Conservation (phyloP, 371 early-diverging fungal genomes). For the Mortierella sp. region DNA sequence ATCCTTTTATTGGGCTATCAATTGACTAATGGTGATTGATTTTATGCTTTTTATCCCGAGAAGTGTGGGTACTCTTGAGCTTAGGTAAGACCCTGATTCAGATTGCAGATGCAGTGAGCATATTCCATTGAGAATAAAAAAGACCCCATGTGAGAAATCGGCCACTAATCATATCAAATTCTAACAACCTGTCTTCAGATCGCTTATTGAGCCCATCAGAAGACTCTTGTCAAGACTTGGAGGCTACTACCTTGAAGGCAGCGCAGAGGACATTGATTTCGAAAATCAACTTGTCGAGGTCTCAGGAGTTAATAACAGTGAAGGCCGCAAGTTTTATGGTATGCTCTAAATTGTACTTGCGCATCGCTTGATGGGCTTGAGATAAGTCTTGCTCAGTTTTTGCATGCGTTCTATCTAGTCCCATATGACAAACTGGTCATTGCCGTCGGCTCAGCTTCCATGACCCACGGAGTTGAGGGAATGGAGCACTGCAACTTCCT, state of each 20-base stretch:
- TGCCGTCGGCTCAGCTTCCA: conserved; percentile 84
- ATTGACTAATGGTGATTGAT: background rate
- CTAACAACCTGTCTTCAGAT: conserved; percentile 50
- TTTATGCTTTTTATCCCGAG: conserved; percentile 76
- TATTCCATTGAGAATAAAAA: background rate
- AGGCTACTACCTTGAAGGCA: conserved; percentile 69
- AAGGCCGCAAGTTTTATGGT: conserved; percentile 64
- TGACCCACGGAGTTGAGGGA: conserved; percentile 86
- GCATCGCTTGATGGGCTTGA: background rate
- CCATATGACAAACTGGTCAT: conserved; percentile 87
- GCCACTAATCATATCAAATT: background rate
- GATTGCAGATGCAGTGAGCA: conserved; percentile 2
- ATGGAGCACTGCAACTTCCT: conserved; percentile 77
- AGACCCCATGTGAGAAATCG: background rate
- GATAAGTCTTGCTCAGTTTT: background rate
- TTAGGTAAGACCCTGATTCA: conserved; percentile 59
- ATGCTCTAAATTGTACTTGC: background rate
- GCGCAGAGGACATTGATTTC: conserved; percentile 77
- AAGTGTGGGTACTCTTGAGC: conserved; percentile 87
- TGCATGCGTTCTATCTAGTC: conserved; percentile 41
- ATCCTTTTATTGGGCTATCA: background rate
- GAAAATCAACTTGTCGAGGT: conserved; percentile 71
- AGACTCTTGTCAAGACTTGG: conserved; percentile 66
- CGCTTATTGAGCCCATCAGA: conserved; percentile 80
- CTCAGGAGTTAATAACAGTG: conserved; percentile 56